Percentiles rank a stretch among this genome's conserved stretches.
phyloP scores from a whole-genome alignment of 2,329 filamentous ascomycete genomes.

The Fusarium temperatum region DNA sequence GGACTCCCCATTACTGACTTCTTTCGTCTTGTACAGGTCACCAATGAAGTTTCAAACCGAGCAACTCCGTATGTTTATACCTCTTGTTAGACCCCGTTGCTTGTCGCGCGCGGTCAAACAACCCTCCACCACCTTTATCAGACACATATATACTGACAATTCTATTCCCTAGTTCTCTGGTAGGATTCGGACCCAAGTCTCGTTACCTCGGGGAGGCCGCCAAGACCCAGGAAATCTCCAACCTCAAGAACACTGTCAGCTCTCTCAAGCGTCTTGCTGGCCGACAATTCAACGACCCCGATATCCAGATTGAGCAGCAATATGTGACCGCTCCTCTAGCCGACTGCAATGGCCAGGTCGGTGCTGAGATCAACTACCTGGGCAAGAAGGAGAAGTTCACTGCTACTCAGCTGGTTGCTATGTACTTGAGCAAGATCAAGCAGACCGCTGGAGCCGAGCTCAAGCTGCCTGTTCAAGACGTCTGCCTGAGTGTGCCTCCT shows the following conservation, averaged over 20 bases:
- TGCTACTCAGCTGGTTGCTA: constrained; percentile 91
- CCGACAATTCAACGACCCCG: constrained; percentile 86
- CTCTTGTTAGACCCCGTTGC: constrained; percentile 5
- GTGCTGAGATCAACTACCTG: constrained; percentile 90
- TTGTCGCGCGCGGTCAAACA: constrained; percentile 10
- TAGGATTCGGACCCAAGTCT: constrained; percentile 93
- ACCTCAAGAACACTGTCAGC: constrained; percentile 98
- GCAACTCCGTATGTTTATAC: constrained; percentile 84
- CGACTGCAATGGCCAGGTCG: constrained; percentile 93
- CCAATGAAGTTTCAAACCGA: constrained; percentile 99
- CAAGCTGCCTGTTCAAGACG: constrained; percentile 88
- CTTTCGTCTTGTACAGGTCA: constrained; percentile 70
- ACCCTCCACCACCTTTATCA: constrained; percentile 22
- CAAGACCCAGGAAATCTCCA: constrained; percentile 99
- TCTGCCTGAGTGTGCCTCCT: constrained; percentile 92
- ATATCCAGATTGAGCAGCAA: constrained; percentile 91
- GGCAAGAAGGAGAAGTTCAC: constrained; percentile 96
- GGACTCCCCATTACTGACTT: constrained; percentile 15
- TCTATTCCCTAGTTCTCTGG: constrained; percentile 73
- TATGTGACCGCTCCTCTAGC: constrained; percentile 86
- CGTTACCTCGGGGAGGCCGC: constrained; percentile 94
- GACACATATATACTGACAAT: constrained; percentile 39
- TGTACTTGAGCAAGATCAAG: constrained; percentile 96
- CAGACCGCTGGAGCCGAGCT: constrained; percentile 86
- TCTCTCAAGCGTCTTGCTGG: constrained; percentile 93